phyloP scores from a whole-genome alignment of 2,329 filamentous ascomycete genomes.

The Drechslerella dactyloides region DNA sequence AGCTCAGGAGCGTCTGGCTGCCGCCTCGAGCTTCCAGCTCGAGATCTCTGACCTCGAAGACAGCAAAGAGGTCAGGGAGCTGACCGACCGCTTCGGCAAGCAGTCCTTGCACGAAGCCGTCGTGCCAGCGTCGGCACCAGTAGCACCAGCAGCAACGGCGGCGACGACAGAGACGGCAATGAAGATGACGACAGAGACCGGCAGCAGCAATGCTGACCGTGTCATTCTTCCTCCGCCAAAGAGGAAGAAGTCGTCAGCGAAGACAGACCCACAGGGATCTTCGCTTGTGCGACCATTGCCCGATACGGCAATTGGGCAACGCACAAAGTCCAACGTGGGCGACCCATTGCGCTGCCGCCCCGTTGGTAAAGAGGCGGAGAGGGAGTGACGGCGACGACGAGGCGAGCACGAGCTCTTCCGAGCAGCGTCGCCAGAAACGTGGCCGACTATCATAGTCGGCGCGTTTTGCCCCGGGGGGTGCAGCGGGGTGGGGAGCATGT shows the following conservation, averaged over 20 bases:
- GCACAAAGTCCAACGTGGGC: background rate
- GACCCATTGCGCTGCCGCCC: background rate
- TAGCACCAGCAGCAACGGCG: background rate
- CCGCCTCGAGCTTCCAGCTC: background rate
- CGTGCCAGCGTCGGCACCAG: background rate
- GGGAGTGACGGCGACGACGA: background rate
- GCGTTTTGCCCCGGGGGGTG: no score
- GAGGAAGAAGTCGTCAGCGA: background rate
- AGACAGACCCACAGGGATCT: background rate
- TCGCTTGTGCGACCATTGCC: slow-evolving; percentile 8
- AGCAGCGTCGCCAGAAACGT: background rate
- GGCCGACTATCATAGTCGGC: background rate
- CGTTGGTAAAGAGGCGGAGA: background rate
- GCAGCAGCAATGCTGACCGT: background rate
- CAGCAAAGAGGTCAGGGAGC: background rate
- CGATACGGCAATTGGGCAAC: background rate
- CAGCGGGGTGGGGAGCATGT: no score
- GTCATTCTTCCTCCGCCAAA: background rate
- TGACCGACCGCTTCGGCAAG: background rate
- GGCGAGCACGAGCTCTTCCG: background rate
- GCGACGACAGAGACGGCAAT: background rate
- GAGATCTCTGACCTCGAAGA: slow-evolving; percentile 8
- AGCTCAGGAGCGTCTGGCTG: background rate
- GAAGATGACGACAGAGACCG: background rate
- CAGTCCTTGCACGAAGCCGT: background rate